Evolutionary conservation across 805 yeast genomes (phyloP), one percentile per base, ranked within the genome.

Genomic region (Starmerella apis): DNA sequence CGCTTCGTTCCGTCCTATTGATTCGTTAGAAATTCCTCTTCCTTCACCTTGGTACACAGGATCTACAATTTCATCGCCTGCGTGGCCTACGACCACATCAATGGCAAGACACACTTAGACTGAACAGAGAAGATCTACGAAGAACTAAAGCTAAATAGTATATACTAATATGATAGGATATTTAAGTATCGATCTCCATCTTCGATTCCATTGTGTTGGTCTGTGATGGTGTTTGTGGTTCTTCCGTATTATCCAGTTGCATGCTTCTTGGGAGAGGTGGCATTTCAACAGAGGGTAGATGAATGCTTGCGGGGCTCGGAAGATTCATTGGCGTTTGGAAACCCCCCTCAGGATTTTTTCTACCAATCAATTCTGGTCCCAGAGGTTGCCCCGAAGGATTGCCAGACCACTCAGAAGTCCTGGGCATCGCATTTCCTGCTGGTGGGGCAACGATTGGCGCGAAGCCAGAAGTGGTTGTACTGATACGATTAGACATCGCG

Each of bases 231-330:
- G n/a, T n/a, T n/a, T 39, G 32, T 16, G 32, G 20, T 16, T 19
- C 48, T 7, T 16, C 19, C 33, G 36, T 36, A 27, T 9, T 11
- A 14, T 19, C 33, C 25, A 41, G 42, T 23, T 43, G 55, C 43
- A 56, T 22, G 30, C 54, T 49, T 1, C 43, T 48, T 6, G 59
- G 59, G 22, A 56, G 37, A 3, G 59, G 59, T 39, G 59, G 59
- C 36, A 56, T 27, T 3, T 43, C 56, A 5, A 48, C 54, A 4
- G 51, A 45, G 1, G 54, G 51, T 6, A 53, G 11, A 19, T 47
- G 44, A 41, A 53, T 18, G 18, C 49, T 42, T 28, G 50, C 37
- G 19, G 53, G 39, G 24, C 27, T 23, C 10, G 44, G 44, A n/a
- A 25, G 32, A n/a, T 25, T 24, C 4, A 24, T 9, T 16, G 44